Evolutionary conservation across 2,329 filamentous ascomycete species (phyloP).

Genomic region (Trichoderma endophyticum): DNA sequence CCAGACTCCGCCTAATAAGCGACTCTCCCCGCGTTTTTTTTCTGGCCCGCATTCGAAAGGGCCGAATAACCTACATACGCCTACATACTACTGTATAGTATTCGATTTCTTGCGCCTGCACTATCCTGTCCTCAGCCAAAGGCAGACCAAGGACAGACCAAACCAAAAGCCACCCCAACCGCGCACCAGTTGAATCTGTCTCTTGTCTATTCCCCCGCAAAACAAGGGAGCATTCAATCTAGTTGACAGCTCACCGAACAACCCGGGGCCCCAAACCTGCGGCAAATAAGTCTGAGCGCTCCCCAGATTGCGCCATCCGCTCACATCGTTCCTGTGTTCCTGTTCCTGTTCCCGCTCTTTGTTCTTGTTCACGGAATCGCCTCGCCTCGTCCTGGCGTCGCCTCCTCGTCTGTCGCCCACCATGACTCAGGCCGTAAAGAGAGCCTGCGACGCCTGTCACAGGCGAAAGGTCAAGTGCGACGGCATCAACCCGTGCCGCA

Average conservation of each 20-base stretch:
- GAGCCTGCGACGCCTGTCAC: constrained; percentile 71
- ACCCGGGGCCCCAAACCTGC: background rate
- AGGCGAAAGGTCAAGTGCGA: constrained; percentile 73
- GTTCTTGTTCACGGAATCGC: background rate
- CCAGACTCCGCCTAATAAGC: constrained; percentile 20
- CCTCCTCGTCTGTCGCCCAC: constrained; percentile 21
- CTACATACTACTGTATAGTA: background rate
- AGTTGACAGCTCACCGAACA: background rate
- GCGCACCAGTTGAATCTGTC: constrained; percentile 1
- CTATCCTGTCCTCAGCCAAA: background rate
- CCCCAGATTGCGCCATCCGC: constrained; percentile 9
- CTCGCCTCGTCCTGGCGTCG: background rate
- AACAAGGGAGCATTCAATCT: background rate
- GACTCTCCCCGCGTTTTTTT: constrained; percentile 20
- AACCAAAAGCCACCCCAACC: background rate
- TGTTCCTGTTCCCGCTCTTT: background rate
- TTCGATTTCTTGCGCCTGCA: background rate
- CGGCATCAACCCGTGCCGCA: constrained; percentile 66
- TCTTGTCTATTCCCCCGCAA: constrained; percentile 1
- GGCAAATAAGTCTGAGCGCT: constrained; percentile 11
- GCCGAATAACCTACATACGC: constrained; percentile 20
- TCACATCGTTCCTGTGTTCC: background rate
- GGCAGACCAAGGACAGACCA: background rate
- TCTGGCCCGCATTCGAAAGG: constrained; percentile 21
- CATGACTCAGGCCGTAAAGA: constrained; percentile 54